These are phyloP conservation scores for Cydonia oblonga DNA, from an alignment of 331 rosid species.

Conservation along the genomic window DNA sequence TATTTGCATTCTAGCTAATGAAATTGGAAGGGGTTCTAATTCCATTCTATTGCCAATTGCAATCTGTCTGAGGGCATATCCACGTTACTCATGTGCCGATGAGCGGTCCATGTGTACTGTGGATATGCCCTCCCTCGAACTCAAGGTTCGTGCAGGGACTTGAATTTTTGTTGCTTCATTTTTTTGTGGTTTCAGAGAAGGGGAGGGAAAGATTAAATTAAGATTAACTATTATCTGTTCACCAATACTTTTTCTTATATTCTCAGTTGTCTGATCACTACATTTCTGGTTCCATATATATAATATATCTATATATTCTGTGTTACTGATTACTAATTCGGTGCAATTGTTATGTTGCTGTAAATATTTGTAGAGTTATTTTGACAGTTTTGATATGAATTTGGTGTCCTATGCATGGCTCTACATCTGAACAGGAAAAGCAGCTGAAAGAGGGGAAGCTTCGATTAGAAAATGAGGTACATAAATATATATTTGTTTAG, in stretches of 20 bases:
- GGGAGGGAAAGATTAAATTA: not conserved
- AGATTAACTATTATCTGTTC: not conserved
- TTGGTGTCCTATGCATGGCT: not conserved
- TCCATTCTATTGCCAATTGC: not conserved
- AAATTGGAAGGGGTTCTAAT: not conserved
- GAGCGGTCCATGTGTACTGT: not conserved
- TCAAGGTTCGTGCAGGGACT: not conserved
- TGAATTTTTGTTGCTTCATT: not conserved
- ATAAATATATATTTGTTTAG: not conserved
- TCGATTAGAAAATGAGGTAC: slow-evolving; percentile 4
- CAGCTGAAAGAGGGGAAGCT: slow-evolving; percentile 3
- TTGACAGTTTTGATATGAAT: not conserved
- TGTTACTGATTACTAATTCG: too few species aligned
- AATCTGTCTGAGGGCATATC: not conserved
- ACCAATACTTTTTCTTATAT: too few species aligned
- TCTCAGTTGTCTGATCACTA: not conserved
- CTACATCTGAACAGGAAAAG: not conserved
- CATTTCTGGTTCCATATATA: not conserved
- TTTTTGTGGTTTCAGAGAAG: not conserved
- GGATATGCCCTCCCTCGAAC: not conserved
- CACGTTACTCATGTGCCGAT: not conserved
- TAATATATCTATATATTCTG: too few species aligned
- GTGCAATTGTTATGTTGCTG: not conserved
- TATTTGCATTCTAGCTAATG: too few species aligned
- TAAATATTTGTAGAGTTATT: not conserved